Base-by-base conservation (phyloP, 116 monocot genomes). In the Trichopus zeylanicus region DNA sequence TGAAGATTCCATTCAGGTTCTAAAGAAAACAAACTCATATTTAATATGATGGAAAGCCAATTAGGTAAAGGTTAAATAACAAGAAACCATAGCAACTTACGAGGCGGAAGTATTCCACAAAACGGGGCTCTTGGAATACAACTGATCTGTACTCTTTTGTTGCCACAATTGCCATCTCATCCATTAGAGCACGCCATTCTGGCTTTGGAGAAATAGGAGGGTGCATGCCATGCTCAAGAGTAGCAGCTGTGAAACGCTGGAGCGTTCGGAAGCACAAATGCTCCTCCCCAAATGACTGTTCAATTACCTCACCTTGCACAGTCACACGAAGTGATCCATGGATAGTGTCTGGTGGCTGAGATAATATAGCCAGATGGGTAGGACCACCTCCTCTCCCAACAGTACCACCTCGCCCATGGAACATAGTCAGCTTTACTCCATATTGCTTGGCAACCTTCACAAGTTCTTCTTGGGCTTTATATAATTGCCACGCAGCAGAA, bases 371-470 rank as follows among this genome's bases (percentile, higher is more conserved):
- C 71, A 95, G 83, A 64, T 95, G 95, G 31, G 95, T 95, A 31
- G 95, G 95, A 38, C 95, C 95, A 52, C 95, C 95, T 21, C 95
- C 95, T 65, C 95, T 83, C 13, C 95, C 95, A 55, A 95, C 90
- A 31, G 90, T 95, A 6, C 95, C 95, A 38, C 95, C 95, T 66
- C 95, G 63, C 0, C 95, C 95, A 64, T 95, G 95, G 56, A 95
- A 95, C 90, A 95, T 90, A 16, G 90, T 95, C 42, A 95, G 51
- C 70, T 95, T 95, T 31, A 95, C 81, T 28, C 87, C 95, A 67
- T 23, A 81, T 61, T 86, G 21, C 62, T 95, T 83, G 12, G 90
- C 90, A 39, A 90, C 95, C 56, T 86, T 84, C 26, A 95, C 53
- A 55, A 95, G 90, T 49, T 95, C 95, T 56, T 89, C 95, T 70